Evolutionary conservation across 768 basidiomycete genomes (phyloP), one percentile per base, ranked within the genome.

Genomic region (Tephrocybe sp.): DNA sequence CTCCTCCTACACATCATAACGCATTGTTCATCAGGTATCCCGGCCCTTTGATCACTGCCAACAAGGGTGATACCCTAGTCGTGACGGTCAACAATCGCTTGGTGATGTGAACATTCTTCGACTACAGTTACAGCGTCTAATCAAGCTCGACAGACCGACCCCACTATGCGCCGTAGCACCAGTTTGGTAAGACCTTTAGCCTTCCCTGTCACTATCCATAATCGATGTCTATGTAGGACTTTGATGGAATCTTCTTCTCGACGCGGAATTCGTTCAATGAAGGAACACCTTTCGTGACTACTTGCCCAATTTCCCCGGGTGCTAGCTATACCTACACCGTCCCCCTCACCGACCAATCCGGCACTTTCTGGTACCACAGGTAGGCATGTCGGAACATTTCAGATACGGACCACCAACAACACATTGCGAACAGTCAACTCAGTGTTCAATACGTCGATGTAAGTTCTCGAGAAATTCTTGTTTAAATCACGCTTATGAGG

Each of bases 341-440:
- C 23, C 63, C 62, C 2, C 55, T 67, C 11, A 53, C 48, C 20
- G 42, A 56, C 1, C 68, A 68, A 34, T 54, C 68, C 2, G 69
- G 54, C 21, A 71, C 69, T 3, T 68, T 61, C 51, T 71, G 69
- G 69, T 70, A 68, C 26, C 64, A 65, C 53, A 60, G 58, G 58
- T 57, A n/a, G 14, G 6, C 9, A 28, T 3, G 5, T 25, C 28
- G 15, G 8, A 45, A 7, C 4, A 28, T 17, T 30, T 25, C 24
- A 23, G 12, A 18, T 14, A 24, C 20, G 8, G 34, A 20, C 5
- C 8, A 6, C 14, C n/a, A 12, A 36, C n/a, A 15, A 9, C n/a
- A 9, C 23, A 21, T 24, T 33, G n/a, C n/a, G n/a, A n/a, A n/a
- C n/a, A 59, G 59, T 33, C 45, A 60, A 38, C 45, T 60, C 32